A percentile compares a stretch with the other conserved stretches of the same genome.
Conservation (phyloP, 352 stramenopile species). For the Phytophthora sp. region DNA sequence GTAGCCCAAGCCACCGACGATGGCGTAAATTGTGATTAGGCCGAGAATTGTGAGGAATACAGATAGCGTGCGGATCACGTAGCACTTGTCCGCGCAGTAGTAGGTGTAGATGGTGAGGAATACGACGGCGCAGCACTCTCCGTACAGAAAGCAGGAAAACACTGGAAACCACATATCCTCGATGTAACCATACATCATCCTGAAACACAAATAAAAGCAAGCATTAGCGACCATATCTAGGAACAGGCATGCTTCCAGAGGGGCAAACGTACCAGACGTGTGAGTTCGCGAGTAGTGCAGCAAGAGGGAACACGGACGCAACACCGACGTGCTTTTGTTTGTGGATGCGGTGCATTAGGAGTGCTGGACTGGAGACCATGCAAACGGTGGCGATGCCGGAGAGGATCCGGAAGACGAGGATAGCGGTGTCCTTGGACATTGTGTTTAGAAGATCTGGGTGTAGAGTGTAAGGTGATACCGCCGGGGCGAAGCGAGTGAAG, state of each 20-base stretch:
- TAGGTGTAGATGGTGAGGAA: conserved; percentile 61
- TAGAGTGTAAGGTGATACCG: conserved; percentile 6
- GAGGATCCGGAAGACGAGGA: conserved; percentile 36
- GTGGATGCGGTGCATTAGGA: conserved; percentile 47
- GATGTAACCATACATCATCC: conserved; percentile 59
- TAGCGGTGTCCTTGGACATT: conserved; percentile 29
- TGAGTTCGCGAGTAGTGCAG: conserved; percentile 42
- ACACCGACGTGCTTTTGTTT: conserved; percentile 44
- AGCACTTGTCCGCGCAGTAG: conserved; percentile 49
- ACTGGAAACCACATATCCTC: conserved; percentile 50
- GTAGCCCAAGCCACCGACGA: conserved; percentile 40
- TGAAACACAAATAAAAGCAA: conserved; percentile 18
- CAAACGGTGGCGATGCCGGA: conserved; percentile 36
- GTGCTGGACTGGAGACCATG: conserved; percentile 49
- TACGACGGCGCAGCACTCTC: conserved; percentile 33
- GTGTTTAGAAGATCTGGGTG: neutral
- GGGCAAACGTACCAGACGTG: conserved; percentile 46
- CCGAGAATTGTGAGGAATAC: conserved; percentile 23
- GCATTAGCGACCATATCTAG: conserved; percentile 26
- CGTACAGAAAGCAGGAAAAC: conserved; percentile 49
- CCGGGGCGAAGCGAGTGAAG: neutral
- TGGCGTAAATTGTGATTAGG: conserved; percentile 43
- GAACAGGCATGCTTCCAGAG: conserved; percentile 20
- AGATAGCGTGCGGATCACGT: conserved; percentile 32
- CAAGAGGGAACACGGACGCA: conserved; percentile 44